Percentiles rank a stretch among this genome's conserved stretches.
These are phyloP conservation scores for Gossypium laxum DNA, from an alignment of 441 rosid species.

Conservation along the genomic window DNA sequence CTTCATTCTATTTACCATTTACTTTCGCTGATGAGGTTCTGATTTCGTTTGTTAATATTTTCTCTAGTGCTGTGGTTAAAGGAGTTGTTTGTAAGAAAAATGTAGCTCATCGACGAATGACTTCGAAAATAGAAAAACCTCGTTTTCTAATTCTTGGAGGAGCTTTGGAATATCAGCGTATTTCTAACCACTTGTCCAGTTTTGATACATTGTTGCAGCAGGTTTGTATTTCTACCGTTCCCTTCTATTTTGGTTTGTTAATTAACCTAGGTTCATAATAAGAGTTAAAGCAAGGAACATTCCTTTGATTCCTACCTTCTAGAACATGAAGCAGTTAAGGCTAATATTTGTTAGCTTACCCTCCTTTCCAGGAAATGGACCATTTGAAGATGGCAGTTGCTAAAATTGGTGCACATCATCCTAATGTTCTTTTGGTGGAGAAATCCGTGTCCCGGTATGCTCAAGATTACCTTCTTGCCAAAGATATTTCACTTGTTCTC, in stretches of 20 bases:
- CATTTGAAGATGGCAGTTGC: conserved; percentile 79
- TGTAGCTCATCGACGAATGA: conserved; percentile 76
- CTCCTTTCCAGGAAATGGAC: conserved; percentile 56
- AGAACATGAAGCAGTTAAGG: background rate
- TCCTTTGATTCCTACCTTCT: background rate
- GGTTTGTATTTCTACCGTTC: conserved; percentile 34
- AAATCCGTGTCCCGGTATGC: conserved; percentile 69
- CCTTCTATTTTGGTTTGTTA: conserved; percentile 18
- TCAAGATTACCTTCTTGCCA: conserved; percentile 61
- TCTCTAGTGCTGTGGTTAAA: conserved; percentile 47
- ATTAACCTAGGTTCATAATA: conserved; percentile 8
- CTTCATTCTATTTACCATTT: conserved; percentile 9
- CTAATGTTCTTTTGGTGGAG: conserved; percentile 67
- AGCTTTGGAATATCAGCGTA: conserved; percentile 74
- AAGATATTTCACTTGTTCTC: conserved; percentile 69
- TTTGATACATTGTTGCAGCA: conserved; percentile 74
- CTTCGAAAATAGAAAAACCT: conserved; percentile 57
- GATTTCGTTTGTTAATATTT: conserved; percentile 11
- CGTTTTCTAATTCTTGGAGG: conserved; percentile 68
- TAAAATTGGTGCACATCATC: conserved; percentile 58
- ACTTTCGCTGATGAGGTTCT: conserved; percentile 24
- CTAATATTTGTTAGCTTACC: conserved; percentile 16
- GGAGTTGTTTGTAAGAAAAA: conserved; percentile 83
- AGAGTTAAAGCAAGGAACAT: conserved; percentile 12
- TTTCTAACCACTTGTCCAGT: conserved; percentile 63